A percentile compares a stretch with the other conserved stretches of the same genome.
Evolutionary conservation across 805 yeast species (phyloP).

Genomic region (Cyberlindnera suaveolens): DNA sequence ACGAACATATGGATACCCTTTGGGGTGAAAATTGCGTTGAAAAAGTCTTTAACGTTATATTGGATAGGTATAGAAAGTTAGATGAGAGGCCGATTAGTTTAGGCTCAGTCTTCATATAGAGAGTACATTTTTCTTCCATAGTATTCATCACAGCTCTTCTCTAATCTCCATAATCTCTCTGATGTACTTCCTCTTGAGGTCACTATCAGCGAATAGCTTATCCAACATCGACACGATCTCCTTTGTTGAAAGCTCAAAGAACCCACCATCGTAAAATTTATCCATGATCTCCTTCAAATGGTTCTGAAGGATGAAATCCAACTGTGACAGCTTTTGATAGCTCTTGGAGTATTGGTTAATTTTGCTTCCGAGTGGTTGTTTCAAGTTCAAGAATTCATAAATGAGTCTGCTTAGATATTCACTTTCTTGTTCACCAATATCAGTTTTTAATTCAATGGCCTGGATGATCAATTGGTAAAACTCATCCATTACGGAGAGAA

Average conservation of each 20-base stretch:
- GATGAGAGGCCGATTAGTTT: background rate
- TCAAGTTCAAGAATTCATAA: conserved; percentile 10
- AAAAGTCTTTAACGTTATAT: conserved; percentile 33
- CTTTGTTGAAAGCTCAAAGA: conserved; percentile 30
- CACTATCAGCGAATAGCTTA: conserved; percentile 35
- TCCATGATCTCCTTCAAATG: conserved; percentile 37
- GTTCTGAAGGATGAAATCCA: conserved; percentile 19
- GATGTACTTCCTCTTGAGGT: conserved; percentile 28
- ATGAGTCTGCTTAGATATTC: conserved; percentile 17
- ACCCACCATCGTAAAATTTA: conserved; percentile 34
- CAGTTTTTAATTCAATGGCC: conserved; percentile 10
- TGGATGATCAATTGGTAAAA: conserved; percentile 16
- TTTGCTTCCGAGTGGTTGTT: conserved; percentile 9
- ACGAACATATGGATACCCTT: conserved; percentile 76
- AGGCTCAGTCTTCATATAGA: background rate
- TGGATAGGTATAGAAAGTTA: conserved; percentile 39
- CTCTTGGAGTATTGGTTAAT: conserved; percentile 10
- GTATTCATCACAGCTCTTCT: background rate
- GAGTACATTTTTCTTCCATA: background rate
- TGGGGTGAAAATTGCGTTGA: conserved; percentile 63
- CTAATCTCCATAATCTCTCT: conserved; percentile 42
- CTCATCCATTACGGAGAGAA: conserved; percentile 13
- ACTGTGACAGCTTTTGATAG: conserved; percentile 17
- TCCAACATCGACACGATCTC: conserved; percentile 32
- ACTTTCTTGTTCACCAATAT: conserved; percentile 21